Percentiles rank a stretch among this genome's conserved stretches.
Conservation (phyloP, 306 rosid species). For the Lupinus albus region DNA sequence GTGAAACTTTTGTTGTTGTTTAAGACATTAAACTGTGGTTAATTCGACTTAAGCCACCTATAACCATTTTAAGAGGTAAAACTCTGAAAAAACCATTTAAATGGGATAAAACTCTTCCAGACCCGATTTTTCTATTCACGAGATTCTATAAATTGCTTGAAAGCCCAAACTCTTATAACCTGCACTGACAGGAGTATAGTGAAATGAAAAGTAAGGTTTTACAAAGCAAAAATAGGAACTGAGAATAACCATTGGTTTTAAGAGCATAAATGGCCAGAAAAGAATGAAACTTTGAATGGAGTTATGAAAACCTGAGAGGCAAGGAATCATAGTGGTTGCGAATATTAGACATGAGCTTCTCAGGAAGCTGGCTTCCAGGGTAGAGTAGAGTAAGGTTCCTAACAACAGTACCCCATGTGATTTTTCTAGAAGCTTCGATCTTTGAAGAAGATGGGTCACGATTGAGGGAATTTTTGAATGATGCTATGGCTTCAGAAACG, state of each 20-base stretch:
- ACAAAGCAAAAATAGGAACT: not conserved
- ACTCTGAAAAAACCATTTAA: no score
- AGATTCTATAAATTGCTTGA: no score
- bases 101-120: no score
- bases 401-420: conserved; percentile 76
- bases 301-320: conserved; percentile 84
- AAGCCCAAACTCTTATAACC: no score
- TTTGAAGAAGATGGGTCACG: conserved; percentile 48
- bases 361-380: conserved; percentile 90
- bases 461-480: conserved; percentile 70
- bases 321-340: conserved; percentile 88
- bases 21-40: no score
- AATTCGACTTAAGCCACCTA: no score
- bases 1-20: no score
- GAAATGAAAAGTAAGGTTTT: no score
- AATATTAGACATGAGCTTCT: conserved; percentile 78
- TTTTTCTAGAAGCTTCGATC: conserved; percentile 60
- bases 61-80: no score
- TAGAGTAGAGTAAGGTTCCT: conserved; percentile 82
- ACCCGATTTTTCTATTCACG: no score
- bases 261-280: not conserved
- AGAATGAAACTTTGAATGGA: conserved; percentile 21
- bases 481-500: conserved; percentile 75
- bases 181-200: no score
- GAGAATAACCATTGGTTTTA: not conserved